Evolutionary conservation across 116 monocot species (phyloP), one percentile per base, ranked within the genome.

Genomic region (Posidonia oceanica): DNA sequence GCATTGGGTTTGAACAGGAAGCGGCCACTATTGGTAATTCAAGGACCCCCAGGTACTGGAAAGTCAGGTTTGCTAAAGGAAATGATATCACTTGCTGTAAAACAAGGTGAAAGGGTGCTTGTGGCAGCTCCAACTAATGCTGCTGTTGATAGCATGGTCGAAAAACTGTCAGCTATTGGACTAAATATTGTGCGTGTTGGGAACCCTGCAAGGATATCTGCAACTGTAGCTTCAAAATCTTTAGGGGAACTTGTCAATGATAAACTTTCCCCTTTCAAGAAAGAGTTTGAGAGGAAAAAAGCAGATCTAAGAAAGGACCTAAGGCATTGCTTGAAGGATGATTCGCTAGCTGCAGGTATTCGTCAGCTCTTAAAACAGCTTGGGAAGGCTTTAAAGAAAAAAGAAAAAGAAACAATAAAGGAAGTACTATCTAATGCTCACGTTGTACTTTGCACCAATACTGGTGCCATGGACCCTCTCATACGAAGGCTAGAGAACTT

Each of bases 81-180:
- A 76, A 64, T 95, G 17, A 86, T 95, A 66, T 39, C 55, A 58
- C 86, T 84, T 69, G 95, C 95, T 52, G 91, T 88, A 75, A 69
- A 79, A 48, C 88, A 85, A 76, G 91, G 88, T 40, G 95, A 95
- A 80, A 78, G 86, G 67, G 88, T 95, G 53, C 95, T 95, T 75
- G 79, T 95, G 64, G 86, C 95, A 13, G 86, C 95, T 71, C 95
- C 95, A 59, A 95, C 88, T 44, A 95, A 95, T 86, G 86, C 91
- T 66, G 95, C 95, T 63, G 91, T 95, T 0, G 95, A 95, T 77
- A 95, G 91, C 86, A 82, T 95, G 88, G 95, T 95, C 61, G 95
- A 95, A 72, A 84, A 84, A 58, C 79, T 95, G 18, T 86, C 88
- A 48, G 67, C 64, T 69, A 74, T 72, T 63, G 77, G 71, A 3